Base-by-base conservation (phyloP, 805 yeast species). In the Candida pini region DNA sequence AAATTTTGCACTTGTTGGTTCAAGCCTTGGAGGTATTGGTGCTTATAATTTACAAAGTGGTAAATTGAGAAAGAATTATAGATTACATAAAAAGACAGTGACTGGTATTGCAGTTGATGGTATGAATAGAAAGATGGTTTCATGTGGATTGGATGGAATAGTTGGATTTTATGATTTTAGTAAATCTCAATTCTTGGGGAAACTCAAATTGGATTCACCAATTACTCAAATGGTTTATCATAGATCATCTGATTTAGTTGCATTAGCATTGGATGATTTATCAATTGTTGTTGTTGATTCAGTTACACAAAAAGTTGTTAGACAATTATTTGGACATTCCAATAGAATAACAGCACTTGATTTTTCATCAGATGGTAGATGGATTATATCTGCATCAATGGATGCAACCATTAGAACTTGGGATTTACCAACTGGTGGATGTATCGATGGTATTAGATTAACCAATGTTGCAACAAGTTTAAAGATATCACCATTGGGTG, bases 341-440 rank as follows among this genome's bases (percentile, higher is more conserved):
- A 88, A 89, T 58, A 71, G 96, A 51, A 78, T 92, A 44, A 88
- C 97, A 0, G 71, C 85, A 1, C 59, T 90, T 56, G 97, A 86
- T 56, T 90, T 92, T 53, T 80, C 95, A 4, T 94, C 96, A 4
- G 90, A 89, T 56, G 97, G 97, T 23, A 77, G 97, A 56, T 92
- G 97, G 97, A 64, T 92, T 23, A 78, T 92, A 7, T 77, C 92
- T 17, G 78, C 85, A 2, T 72, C 88, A 1, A 66, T 88, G 40
- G 99, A 92, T 55, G 71, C 85, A 2, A 88, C 97, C 0, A 68
- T 92, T 31, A 75, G 98, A 51, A 87, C 96, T 1, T 92, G 97
- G 97, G 97, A 92, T 58, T 71, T 92, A 40, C 97, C 97, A 27
- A 83, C 96, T 2, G 97, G 98, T 31, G 86, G 89, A 1, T 90